Base-by-base conservation (phyloP, 768 basidiomycete genomes). In the Albatrellus ellisii region DNA sequence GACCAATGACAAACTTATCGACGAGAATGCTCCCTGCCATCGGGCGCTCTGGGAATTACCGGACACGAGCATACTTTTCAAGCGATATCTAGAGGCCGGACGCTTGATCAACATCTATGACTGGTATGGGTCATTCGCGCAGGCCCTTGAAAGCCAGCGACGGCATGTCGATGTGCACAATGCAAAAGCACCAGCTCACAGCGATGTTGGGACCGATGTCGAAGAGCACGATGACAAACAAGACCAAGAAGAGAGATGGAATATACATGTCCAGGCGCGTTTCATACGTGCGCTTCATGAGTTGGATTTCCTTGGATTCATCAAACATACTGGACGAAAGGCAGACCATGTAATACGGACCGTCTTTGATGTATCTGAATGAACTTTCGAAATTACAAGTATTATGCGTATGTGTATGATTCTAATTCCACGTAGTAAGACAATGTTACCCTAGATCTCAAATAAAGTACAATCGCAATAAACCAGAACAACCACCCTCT, bases 41-140 rank as follows among this genome's bases (percentile, higher is more conserved):
- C 27, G 39, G 18, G 50, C 58, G 2, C 52, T 77, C 5, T 71
- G 66, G 64, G 64, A 70, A 35, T 66, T 82, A 31, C 79, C 84
- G 0, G 87, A 90, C 50, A 78, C 74, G 1, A 78, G 73, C 51
- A 81, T 89, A 44, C 62, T 89, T 11, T 85, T 89, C 62, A 64
- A 63, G 36, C 69, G 84, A 17, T 90, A 87, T 59, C 65, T 79
- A 32, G 79, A 87, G 52, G 80, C 81, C 36, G 84, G 83, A 34
- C 78, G 70, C 60, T 72, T 82, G 73, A 75, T 90, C 59, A 90
- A 90, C 54, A 70, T 87, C 2, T 88, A 83, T 55, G 88, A 91
- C 57, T 89, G 86, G 88, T 88, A 77, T 52, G 77, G 84, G 50
- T 72, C 79, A 18, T 91, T 90, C 56, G 67, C 72, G 25, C 57